Evolutionary conservation across 768 basidiomycete genomes (phyloP).

Genomic region (Scleroderma citrinum): DNA sequence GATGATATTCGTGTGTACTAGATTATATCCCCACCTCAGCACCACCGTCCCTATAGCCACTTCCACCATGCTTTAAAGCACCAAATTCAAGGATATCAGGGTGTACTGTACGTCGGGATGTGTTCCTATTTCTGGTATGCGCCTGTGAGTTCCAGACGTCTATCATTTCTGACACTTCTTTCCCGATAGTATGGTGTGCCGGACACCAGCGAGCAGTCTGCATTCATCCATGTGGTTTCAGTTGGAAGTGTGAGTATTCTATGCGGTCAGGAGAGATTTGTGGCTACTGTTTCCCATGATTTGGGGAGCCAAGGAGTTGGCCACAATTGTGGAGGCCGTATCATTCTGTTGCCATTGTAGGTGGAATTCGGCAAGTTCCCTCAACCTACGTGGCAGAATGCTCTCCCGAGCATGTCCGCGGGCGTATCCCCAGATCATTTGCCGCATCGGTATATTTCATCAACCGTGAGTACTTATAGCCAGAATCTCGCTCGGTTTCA

Average conservation of each 20-base stretch:
- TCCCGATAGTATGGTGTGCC: conserved; percentile 43
- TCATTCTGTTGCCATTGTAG: conserved; percentile 59
- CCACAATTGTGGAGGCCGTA: conserved; percentile 47
- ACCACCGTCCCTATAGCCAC: too few relatives aligned
- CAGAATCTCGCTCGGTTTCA: too few relatives aligned
- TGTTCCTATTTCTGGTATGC: conserved; percentile 61
- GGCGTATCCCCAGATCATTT: conserved; percentile 40
- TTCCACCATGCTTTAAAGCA: too few relatives aligned
- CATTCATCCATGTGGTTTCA: conserved; percentile 56
- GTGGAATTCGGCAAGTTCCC: conserved; percentile 44
- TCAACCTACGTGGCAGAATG: conserved; percentile 50
- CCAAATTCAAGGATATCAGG: conserved; percentile 83
- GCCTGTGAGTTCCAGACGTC: background rate
- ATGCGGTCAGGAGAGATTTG: background rate
- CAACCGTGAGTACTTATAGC: too few relatives aligned
- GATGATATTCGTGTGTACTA: too few relatives aligned
- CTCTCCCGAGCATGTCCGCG: conserved; percentile 41
- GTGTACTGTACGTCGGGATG: conserved; percentile 82
- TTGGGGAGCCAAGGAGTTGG: conserved; percentile 48
- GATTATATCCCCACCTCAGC: too few relatives aligned
- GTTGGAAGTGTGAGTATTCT: conserved; percentile 59
- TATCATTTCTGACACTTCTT: background rate
- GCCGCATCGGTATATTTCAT: conserved; percentile 24
- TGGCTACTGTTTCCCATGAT: too few relatives aligned
- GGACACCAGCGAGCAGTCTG: conserved; percentile 61